Evolutionary conservation across 2,329 filamentous ascomycete genomes (phyloP).

Genomic region (Aspergillus udagawae): DNA sequence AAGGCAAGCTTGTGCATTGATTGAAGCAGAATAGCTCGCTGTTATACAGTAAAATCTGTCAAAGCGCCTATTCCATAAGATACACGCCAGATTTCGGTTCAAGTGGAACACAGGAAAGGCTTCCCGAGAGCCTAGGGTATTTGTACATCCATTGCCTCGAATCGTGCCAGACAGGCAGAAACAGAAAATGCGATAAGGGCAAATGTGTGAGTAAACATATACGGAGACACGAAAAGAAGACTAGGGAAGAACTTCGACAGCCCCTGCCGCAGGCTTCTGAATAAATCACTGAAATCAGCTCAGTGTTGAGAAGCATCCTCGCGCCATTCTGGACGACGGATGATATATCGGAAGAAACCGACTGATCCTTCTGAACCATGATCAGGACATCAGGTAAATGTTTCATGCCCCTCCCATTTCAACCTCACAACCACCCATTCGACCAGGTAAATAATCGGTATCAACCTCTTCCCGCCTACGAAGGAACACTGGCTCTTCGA

Average conservation of each 20-base stretch:
- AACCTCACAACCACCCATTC: constrained; percentile 11
- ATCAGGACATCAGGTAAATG: background rate
- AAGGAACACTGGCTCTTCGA: constrained; percentile 45
- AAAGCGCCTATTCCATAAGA: background rate
- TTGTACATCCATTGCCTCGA: background rate
- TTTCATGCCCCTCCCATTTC: constrained; percentile 33
- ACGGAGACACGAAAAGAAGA: constrained; percentile 3
- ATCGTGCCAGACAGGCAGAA: background rate
- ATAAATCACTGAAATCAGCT: background rate
- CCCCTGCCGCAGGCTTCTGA: background rate
- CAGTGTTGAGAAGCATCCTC: background rate
- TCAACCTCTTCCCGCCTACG: constrained; percentile 39
- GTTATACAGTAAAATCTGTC: background rate
- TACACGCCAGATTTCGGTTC: background rate
- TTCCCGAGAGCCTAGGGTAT: background rate
- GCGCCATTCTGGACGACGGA: background rate
- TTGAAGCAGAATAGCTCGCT: background rate
- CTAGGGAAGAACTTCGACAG: background rate
- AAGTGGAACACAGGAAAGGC: background rate
- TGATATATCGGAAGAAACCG: no score
- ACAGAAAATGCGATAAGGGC: background rate
- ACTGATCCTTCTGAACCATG: no score
- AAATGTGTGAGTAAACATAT: background rate
- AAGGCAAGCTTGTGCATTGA: background rate
- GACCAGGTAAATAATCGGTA: constrained; percentile 19